Conservation (phyloP, 257 asterid genomes). For the Primulina tabacum region DNA sequence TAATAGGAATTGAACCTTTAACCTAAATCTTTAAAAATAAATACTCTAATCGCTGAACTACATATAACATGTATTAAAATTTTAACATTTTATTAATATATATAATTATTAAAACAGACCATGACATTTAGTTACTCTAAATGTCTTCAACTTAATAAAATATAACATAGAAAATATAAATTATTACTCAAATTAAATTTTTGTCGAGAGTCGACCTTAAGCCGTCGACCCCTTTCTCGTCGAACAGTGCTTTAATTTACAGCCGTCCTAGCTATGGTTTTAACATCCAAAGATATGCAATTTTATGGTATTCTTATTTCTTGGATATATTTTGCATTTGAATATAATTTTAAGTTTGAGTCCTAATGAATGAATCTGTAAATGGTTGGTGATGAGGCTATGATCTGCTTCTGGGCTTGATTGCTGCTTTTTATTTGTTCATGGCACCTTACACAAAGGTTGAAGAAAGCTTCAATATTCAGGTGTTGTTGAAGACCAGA, state of each 20-base stretch:
- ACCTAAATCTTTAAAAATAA: no score
- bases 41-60: no score
- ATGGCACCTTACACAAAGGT: slow-evolving; percentile 93
- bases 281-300: slow-evolving; percentile 19
- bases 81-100: no score
- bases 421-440: slow-evolving; percentile 81
- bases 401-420: slow-evolving; percentile 76
- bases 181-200: no score
- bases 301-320: slow-evolving; percentile 31
- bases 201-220: not conserved
- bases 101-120: no score
- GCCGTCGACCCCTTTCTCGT: not conserved
- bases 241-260: not conserved
- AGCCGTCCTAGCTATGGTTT: not conserved
- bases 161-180: no score
- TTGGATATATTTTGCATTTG: not conserved
- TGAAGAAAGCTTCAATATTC: slow-evolving; percentile 96
- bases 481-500: slow-evolving; percentile 39
- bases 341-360: no score
- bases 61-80: no score
- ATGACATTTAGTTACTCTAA: no score
- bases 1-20: no score
- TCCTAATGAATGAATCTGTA: slow-evolving; percentile 14
- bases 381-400: slow-evolving; percentile 45
- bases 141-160: no score